Conservation (phyloP, 305 asterid genomes). For the Solanum chacoense region DNA sequence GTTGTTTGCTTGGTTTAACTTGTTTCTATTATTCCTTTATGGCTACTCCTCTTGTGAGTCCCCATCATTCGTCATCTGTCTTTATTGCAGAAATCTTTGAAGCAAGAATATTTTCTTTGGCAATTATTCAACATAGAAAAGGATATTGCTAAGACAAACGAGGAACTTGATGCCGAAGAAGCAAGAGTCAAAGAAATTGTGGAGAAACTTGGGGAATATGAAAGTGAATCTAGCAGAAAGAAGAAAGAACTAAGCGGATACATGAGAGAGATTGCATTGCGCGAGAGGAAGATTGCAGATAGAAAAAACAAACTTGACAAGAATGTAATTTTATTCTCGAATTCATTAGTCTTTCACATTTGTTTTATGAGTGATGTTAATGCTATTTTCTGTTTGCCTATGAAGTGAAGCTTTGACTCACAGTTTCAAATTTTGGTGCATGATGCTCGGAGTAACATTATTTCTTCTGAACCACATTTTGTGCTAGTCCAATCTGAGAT, state of each 20-base stretch:
- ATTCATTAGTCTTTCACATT: background rate
- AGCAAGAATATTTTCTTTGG: conserved; percentile 90
- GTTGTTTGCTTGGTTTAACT: background rate
- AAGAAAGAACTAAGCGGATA: conserved; percentile 73
- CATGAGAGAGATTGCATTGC: conserved; percentile 60
- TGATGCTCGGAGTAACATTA: background rate
- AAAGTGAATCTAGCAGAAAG: conserved; percentile 62
- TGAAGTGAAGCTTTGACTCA: background rate
- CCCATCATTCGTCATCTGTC: background rate
- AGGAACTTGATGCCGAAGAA: conserved; percentile 77
- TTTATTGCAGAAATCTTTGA: conserved; percentile 64
- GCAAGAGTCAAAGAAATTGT: conserved; percentile 62
- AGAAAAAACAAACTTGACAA: conserved; percentile 71
- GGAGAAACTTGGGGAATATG: conserved; percentile 63
- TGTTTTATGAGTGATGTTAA: background rate
- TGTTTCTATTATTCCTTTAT: background rate
- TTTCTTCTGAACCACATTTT: background rate
- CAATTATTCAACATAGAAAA: conserved; percentile 72
- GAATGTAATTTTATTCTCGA: conserved; percentile 33
- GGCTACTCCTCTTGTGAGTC: background rate
- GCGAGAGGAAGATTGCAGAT: conserved; percentile 70
- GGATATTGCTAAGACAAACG: conserved; percentile 65
- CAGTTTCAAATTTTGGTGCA: background rate
- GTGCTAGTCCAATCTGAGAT: background rate
- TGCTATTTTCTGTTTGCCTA: background rate